Evolutionary conservation across 495 filamentous ascomycete species (phyloP).

Genomic region (Penicillium salamii): DNA sequence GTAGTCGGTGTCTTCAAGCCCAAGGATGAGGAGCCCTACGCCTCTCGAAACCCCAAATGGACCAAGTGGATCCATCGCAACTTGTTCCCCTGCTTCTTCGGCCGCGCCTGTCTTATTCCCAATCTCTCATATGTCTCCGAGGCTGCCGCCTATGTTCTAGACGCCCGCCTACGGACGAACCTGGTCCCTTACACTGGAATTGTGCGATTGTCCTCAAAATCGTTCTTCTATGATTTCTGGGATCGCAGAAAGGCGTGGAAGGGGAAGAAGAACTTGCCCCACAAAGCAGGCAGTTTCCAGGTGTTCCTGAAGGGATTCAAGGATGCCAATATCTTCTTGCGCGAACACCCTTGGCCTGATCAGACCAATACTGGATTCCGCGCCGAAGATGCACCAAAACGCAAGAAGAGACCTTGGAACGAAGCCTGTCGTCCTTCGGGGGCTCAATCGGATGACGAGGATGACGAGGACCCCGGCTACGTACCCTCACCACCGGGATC

Average conservation of each 20-base stretch:
- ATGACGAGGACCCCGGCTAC: slow-evolving; percentile 61
- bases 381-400: slow-evolving; percentile 65
- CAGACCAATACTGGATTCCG: slow-evolving; percentile 76
- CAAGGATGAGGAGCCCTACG: slow-evolving; percentile 98
- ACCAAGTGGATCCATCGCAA: slow-evolving; percentile 95
- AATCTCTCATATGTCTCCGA: slow-evolving; percentile 99
- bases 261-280: slow-evolving; percentile 81
- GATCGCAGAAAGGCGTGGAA: slow-evolving; percentile 84
- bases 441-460: slow-evolving; percentile 63
- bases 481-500: slow-evolving; percentile 38
- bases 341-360: slow-evolving; percentile 98
- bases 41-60: slow-evolving; percentile 88
- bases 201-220: slow-evolving; percentile 89
- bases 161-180: slow-evolving; percentile 84
- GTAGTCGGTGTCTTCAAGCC: slow-evolving; percentile 98
- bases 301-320: slow-evolving; percentile 96
- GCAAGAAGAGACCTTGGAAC: slow-evolving; percentile 75
- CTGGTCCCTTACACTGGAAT: slow-evolving; percentile 96
- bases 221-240: slow-evolving; percentile 98
- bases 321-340: slow-evolving; percentile 91
- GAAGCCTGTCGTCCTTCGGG: slow-evolving; percentile 79
- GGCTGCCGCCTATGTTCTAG: slow-evolving; percentile 92
- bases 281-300: slow-evolving; percentile 94
- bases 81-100: slow-evolving; percentile 96
- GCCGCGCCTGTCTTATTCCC: slow-evolving; percentile 91